Evolutionary conservation across 768 basidiomycete species (phyloP).

Genomic region (Collybia sp.): DNA sequence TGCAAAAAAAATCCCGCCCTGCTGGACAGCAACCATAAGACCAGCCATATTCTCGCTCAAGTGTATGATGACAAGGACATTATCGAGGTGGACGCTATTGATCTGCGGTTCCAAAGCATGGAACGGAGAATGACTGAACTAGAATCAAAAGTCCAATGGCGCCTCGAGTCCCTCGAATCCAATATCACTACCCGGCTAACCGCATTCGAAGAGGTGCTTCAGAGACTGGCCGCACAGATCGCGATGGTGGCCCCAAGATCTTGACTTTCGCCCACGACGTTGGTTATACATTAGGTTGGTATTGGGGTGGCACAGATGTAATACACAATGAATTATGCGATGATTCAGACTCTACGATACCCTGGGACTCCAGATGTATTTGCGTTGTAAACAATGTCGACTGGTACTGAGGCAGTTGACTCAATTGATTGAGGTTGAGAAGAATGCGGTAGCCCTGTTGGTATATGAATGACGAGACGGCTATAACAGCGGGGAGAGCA

Average conservation of each 20-base stretch:
- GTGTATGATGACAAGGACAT: conserved; percentile 17
- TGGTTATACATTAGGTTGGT: too few species aligned
- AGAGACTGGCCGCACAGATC: not conserved
- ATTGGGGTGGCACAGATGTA: too few species aligned
- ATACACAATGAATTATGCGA: too few species aligned
- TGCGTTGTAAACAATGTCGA: conserved; percentile 21
- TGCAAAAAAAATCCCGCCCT: conserved; percentile 7
- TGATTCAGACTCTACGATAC: too few species aligned
- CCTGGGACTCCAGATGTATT: too few species aligned
- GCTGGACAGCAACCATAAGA: conserved; percentile 6
- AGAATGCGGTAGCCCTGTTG: conserved; percentile 26
- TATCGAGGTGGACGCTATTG: conserved; percentile 10
- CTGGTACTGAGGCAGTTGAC: conserved; percentile 8
- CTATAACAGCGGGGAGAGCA: too few species aligned
- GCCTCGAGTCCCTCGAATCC: conserved; percentile 19
- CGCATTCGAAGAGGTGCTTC: conserved; percentile 6
- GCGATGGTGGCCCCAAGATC: not conserved
- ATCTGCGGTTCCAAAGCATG: conserved; percentile 8
- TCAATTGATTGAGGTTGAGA: conserved; percentile 24
- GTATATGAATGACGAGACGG: too few species aligned
- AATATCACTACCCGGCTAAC: conserved; percentile 12
- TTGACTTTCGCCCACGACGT: too few species aligned
- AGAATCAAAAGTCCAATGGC: conserved; percentile 24
- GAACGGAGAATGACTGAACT: conserved; percentile 24
- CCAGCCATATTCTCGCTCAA: conserved; percentile 22